Percentiles rank a stretch among this genome's conserved stretches.
These are phyloP conservation scores for Beauveria rudraprayagi DNA, from an alignment of 2,329 filamentous ascomycete genomes.

Conservation along the genomic window DNA sequence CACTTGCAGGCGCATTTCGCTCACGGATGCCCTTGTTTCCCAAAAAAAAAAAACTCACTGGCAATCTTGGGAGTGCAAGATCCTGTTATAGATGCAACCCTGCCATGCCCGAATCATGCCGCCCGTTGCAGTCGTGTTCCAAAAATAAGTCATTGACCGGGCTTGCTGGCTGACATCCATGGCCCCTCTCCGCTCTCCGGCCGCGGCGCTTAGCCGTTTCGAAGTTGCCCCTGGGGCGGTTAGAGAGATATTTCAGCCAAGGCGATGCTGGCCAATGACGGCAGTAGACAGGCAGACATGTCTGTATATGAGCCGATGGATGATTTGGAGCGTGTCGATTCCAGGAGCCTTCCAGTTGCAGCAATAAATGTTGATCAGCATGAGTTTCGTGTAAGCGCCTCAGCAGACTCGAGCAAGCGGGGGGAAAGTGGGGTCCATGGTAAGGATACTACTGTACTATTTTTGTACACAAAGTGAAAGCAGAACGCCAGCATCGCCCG, in stretches of 20 bases:
- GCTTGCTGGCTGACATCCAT: neutral
- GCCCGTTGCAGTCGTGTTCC: neutral
- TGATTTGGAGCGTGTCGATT: neutral
- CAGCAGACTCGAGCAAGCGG: neutral
- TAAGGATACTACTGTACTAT: neutral
- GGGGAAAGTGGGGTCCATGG: neutral
- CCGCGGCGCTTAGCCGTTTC: slow-evolving; percentile 7
- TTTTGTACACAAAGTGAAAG: neutral
- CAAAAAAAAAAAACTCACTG: no score
- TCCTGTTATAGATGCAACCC: neutral
- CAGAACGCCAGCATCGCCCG: neutral
- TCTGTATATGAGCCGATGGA: neutral
- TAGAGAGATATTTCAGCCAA: neutral
- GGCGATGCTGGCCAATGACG: neutral
- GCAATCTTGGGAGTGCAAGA: neutral
- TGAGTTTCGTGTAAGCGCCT: neutral
- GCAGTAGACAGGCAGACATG: neutral
- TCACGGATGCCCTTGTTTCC: neutral
- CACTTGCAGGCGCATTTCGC: neutral
- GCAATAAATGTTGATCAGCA: neutral
- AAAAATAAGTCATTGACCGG: neutral
- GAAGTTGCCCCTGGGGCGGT: neutral
- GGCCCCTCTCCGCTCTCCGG: neutral
- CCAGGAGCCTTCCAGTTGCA: neutral
- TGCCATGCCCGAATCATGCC: neutral